Base-by-base conservation (phyloP, 2,329 filamentous ascomycete genomes). In the Colletotrichum karsti region DNA sequence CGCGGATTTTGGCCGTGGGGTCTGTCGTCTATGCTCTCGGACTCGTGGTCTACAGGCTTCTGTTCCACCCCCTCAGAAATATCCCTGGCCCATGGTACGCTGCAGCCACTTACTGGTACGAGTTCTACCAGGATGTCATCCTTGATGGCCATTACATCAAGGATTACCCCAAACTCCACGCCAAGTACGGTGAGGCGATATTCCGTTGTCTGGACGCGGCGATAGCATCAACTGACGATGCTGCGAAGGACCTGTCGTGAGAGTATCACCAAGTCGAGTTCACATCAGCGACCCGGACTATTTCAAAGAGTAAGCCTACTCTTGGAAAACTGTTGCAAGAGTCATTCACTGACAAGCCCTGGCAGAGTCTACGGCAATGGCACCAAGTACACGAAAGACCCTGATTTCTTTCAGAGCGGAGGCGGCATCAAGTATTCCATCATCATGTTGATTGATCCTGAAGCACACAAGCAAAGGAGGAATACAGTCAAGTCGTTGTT, bases 41-140 rank as follows among this genome's bases (percentile, higher is more conserved):
- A n/a, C 41, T 58, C 13, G 58, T 61, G 22, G 37, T 77, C 26
- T 76, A 75, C 63, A 70, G 73, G 48, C 53, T 77, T 6, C 70
- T 72, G 39, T 69, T 77, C 26, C 75, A 79, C 48, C 77, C 77
- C 4, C 67, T 79, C 7, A 68, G 74, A 13, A 60, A 63, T 3
- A 72, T 78, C 35, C 76, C 76, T 1, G 76, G 77, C 26, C 76
- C 75, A 9, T 76, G 73, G 58, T 48, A 75, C 18, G 71, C 74
- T 4, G 75, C 75, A 3, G 51, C 73, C 15, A 72, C 73, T 0
- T 68, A 70, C 6, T 70, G 70, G 42, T 75, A 76, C 30, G 77
- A 79, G 51, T 77, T 71, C 8, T 79, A 62, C 26, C 59, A 62
- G 26, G 59, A 62, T 55, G 59, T 62, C 8, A 56, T 62, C 30